These are phyloP conservation scores for Cladobotryum protrusum DNA, from an alignment of 2,329 filamentous ascomycete species.

Conservation along the genomic window DNA sequence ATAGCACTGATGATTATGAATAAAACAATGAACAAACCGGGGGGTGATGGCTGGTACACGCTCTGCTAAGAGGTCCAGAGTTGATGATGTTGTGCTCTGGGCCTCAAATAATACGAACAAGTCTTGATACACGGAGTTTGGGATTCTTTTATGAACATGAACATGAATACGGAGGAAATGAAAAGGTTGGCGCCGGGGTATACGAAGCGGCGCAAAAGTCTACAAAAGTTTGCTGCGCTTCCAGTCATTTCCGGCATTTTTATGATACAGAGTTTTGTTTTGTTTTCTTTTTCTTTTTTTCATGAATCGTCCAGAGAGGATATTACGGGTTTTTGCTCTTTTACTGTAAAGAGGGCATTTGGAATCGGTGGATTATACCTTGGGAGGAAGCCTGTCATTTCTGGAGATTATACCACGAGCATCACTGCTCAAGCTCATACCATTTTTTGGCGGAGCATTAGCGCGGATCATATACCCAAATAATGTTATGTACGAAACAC, in stretches of 20 bases:
- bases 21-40: background rate
- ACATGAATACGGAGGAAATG: background rate
- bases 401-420: conserved; percentile 1
- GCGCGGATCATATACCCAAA: conserved; percentile 5
- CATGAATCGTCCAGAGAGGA: background rate
- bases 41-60: background rate
- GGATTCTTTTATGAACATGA: too few species aligned
- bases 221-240: background rate
- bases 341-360: too few species aligned
- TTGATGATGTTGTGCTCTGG: background rate
- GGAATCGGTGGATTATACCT: background rate
- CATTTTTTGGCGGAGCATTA: background rate
- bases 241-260: background rate
- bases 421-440: conserved; percentile 6
- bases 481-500: conserved; percentile 1
- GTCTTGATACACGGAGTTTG: too few species aligned
- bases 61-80: background rate
- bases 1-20: background rate
- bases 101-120: background rate
- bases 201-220: background rate
- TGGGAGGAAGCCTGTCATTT: background rate
- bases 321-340: too few species aligned
- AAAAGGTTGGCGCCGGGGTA: background rate
- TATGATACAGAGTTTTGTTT: background rate
- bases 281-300: background rate